phyloP scores from a whole-genome alignment of 176 grass and related monocot species.

The Raddia guianensis region DNA sequence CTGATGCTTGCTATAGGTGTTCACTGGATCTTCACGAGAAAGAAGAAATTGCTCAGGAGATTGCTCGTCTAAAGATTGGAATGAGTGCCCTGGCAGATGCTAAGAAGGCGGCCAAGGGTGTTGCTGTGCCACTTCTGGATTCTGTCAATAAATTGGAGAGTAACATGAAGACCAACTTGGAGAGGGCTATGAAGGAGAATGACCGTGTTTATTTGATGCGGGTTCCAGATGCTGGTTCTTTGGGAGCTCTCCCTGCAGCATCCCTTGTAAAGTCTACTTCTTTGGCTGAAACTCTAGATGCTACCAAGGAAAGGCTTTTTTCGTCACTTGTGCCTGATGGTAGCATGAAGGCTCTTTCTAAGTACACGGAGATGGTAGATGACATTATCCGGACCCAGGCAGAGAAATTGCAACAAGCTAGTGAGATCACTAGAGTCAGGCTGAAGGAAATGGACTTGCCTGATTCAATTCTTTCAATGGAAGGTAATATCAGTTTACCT shows the following conservation, averaged over 20 bases:
- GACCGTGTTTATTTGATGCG: slow-evolving; percentile 97
- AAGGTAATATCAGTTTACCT: slow-evolving; percentile 93
- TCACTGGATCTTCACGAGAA: slow-evolving; percentile 89
- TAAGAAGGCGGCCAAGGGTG: slow-evolving; percentile 82
- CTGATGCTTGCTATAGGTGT: slow-evolving; percentile 89
- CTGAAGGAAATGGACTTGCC: slow-evolving; percentile 99
- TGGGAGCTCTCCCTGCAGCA: slow-evolving; percentile 71
- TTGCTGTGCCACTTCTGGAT: slow-evolving; percentile 80
- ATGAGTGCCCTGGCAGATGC: slow-evolving; percentile 80
- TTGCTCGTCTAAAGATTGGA: slow-evolving; percentile 87
- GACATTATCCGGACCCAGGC: slow-evolving; percentile 88
- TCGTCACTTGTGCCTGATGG: slow-evolving; percentile 88
- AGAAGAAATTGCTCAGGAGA: slow-evolving; percentile 97
- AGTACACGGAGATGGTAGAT: slow-evolving; percentile 99
- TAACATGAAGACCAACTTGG: slow-evolving; percentile 85
- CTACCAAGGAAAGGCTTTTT: slow-evolving; percentile 91
- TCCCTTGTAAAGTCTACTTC: slow-evolving; percentile 81
- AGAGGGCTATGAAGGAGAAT: slow-evolving; percentile 93
- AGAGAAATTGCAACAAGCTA: slow-evolving; percentile 96
- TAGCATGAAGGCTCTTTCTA: slow-evolving; percentile 96
- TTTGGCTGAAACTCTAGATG: slow-evolving; percentile 87
- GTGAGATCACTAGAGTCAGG: slow-evolving; percentile 93
- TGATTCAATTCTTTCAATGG: slow-evolving; percentile 92
- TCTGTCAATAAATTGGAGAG: slow-evolving; percentile 78
- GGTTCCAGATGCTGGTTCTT: slow-evolving; percentile 74